Evolutionary conservation across 2,329 filamentous ascomycete genomes (phyloP).

Genomic region (Emergomyces africanus): DNA sequence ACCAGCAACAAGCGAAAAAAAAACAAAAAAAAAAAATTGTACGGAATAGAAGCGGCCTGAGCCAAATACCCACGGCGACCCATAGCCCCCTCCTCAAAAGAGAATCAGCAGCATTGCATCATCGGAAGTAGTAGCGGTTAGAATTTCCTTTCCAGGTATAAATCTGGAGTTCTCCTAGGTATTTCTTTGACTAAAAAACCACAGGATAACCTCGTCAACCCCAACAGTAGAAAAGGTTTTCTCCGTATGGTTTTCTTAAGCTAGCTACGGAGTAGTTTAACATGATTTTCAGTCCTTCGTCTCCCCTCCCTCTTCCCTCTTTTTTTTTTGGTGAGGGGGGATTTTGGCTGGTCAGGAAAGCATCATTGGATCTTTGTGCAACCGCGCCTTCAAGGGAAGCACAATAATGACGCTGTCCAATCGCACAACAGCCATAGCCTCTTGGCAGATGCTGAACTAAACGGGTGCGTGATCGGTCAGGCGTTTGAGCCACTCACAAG

Average conservation of each 20-base stretch:
- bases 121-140: too few relatives aligned
- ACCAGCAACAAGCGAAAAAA: background rate
- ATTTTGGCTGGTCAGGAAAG: background rate
- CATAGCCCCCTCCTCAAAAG: background rate
- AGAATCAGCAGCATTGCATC: background rate
- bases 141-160: too few relatives aligned
- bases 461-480: background rate
- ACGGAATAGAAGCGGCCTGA: background rate
- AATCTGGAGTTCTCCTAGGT: too few relatives aligned
- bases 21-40: too few relatives aligned
- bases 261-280: too few relatives aligned
- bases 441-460: background rate
- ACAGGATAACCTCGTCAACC: too few relatives aligned
- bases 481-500: background rate
- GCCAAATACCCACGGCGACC: background rate
- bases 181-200: too few relatives aligned
- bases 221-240: background rate
- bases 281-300: background rate
- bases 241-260: too few relatives aligned
- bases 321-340: background rate
- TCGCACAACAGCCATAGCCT: background rate
- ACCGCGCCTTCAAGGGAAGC: background rate
- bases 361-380: background rate
- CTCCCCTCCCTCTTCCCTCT: background rate
- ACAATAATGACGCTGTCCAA: background rate